Base-by-base conservation (phyloP, 768 basidiomycete genomes). In the Termitomyces eurrhizus region DNA sequence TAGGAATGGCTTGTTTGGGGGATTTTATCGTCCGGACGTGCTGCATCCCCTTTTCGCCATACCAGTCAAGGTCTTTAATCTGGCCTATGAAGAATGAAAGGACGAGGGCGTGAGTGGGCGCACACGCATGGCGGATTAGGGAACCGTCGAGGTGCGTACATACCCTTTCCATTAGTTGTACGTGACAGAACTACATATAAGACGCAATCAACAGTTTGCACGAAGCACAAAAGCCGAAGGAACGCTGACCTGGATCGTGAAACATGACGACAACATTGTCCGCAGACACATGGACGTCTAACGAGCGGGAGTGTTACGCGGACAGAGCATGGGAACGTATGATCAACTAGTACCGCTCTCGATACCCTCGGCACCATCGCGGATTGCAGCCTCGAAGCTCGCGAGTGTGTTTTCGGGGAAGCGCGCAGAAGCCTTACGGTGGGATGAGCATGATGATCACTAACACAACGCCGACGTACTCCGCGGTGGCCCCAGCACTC, bases 401-500 rank as follows among this genome's bases (percentile, higher is more conserved):
- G 92, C 92, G 64, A 95, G 83, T 52, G 95, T 96, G 79, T 98
- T 98, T 76, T 98, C 96, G 4, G 93, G 93, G 74, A 83, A 93
- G 18, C 83, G 79, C 26, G 91, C 84, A 29, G 92, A 94, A 51
- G 94, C 94, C 93, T 94, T 51, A 60, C 12, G 0, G 36, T 14
- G 50, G 50, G 11, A n/a, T n/a, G 8, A 44, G 33, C 3, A 21
- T n/a, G 12, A 33, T 35, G n/a, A 21, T 12, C 18, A 16, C 24
- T 16, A 13, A 52, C 9, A 35, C 21, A 8, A 24, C 42, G n/a
- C 24, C 45, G n/a, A 72, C 75, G 68, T 70, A 81, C 80, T 54
- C 81, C 81, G 58, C 80, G 80, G 64, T 80, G 77, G 59, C 77
- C 75, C 79, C 76, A 96, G 72, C 94, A 96, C 68, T 94, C 92